Conservation (phyloP, 768 basidiomycete genomes). For the Exidia glandulosa region DNA sequence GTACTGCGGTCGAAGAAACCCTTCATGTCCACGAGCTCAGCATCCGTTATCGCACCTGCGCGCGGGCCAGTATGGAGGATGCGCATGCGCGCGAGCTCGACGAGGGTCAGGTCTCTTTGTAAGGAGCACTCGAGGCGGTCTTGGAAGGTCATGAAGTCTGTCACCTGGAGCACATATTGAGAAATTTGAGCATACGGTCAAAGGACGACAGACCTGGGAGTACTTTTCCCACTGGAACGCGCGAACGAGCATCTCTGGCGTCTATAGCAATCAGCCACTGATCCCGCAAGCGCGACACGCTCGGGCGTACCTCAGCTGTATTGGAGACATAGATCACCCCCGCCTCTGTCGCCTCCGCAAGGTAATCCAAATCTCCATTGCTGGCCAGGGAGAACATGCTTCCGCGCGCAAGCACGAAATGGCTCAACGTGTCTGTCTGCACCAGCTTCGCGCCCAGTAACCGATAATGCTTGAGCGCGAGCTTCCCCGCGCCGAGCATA, state of each 20-base stretch:
- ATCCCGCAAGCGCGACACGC: not conserved
- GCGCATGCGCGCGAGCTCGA: conserved; percentile 81
- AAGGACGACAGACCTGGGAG: conserved; percentile 44
- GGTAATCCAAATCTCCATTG: conserved; percentile 63
- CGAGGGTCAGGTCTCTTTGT: conserved; percentile 68
- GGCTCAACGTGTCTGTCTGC: conserved; percentile 82
- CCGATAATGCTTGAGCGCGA: conserved; percentile 71
- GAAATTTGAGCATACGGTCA: not conserved
- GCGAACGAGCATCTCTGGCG: conserved; percentile 67
- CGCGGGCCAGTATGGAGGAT: conserved; percentile 64
- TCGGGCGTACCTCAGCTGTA: conserved; percentile 55
- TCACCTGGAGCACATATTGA: conserved; percentile 39
- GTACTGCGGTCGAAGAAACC: conserved; percentile 68
- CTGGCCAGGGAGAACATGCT: conserved; percentile 71
- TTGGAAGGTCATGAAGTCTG: conserved; percentile 76
- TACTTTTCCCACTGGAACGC: conserved; percentile 76
- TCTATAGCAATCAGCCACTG: conserved; percentile 28
- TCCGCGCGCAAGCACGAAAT: conserved; percentile 66
- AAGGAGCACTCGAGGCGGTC: conserved; percentile 74
- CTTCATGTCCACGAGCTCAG: conserved; percentile 76
- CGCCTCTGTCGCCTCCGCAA: conserved; percentile 65
- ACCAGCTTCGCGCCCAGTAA: conserved; percentile 71
- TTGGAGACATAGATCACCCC: conserved; percentile 75
- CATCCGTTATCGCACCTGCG: conserved; percentile 60
- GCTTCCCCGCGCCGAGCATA: conserved; percentile 61